Percentiles rank a stretch among this genome's conserved stretches.
Evolutionary conservation across 805 yeast genomes (phyloP).

Genomic region (Kodamaea lidongshanica): DNA sequence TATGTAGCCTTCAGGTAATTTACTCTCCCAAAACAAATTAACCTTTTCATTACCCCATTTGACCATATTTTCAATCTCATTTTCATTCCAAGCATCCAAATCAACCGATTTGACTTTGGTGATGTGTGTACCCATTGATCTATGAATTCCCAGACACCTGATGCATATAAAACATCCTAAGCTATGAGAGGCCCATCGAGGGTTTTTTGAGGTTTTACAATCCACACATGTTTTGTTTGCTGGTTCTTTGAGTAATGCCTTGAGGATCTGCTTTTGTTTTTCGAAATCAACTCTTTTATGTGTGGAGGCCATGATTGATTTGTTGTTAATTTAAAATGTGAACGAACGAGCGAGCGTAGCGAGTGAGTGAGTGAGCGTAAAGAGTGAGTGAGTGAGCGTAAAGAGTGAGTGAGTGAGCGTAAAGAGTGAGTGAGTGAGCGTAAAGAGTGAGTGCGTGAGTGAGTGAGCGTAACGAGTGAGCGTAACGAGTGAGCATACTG

Average conservation of each 20-base stretch:
- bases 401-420: too few species aligned
- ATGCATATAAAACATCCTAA: slow-evolving; percentile 90
- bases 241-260: slow-evolving; percentile 68
- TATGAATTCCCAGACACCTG: slow-evolving; percentile 91
- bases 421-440: too few species aligned
- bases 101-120: slow-evolving; percentile 91
- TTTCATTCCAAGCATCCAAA: slow-evolving; percentile 94
- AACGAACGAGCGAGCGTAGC: too few species aligned
- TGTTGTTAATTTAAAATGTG: too few species aligned
- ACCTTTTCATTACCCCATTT: slow-evolving; percentile 82
- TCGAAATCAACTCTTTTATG: slow-evolving; percentile 43
- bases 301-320: too few species aligned
- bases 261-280: slow-evolving; percentile 63
- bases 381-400: too few species aligned
- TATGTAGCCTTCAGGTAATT: slow-evolving; percentile 59
- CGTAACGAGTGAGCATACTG: too few species aligned
- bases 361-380: too few species aligned
- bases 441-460: too few species aligned
- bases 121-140: slow-evolving; percentile 94
- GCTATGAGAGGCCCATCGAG: slow-evolving; percentile 98
- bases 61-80: slow-evolving; percentile 75
- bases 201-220: slow-evolving; percentile 83
- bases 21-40: slow-evolving; percentile 78
- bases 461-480: too few species aligned
- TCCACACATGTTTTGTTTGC: slow-evolving; percentile 82